Evolutionary conservation across 2,329 filamentous ascomycete species (phyloP).

Genomic region (Pyrenochaeta sp.): DNA sequence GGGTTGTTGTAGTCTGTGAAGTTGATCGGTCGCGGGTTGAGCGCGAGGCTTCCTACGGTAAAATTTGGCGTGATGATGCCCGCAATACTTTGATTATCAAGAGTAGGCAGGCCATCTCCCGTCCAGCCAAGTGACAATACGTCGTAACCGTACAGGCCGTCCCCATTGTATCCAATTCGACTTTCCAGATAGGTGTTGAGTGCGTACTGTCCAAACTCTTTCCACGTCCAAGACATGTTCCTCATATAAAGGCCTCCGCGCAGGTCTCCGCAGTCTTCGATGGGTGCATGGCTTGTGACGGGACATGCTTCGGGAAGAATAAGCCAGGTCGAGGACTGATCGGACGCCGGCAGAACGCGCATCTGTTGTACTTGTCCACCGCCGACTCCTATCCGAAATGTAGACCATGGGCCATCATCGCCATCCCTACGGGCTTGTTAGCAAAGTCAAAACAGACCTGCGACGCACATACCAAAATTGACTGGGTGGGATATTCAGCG

Average conservation of each 20-base stretch:
- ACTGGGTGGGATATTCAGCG: conserved; percentile 30
- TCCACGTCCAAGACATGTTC: conserved; percentile 46
- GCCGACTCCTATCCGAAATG: conserved; percentile 42
- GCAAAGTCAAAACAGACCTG: background rate
- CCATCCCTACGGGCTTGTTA: conserved; percentile 34
- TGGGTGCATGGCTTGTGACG: conserved; percentile 31
- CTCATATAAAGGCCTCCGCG: conserved; percentile 42
- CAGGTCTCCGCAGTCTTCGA: conserved; percentile 35
- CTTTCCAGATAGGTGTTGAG: conserved; percentile 38
- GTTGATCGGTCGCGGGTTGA: conserved; percentile 49
- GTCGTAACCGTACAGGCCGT: conserved; percentile 49
- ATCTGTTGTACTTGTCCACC: conserved; percentile 36
- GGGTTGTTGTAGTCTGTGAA: conserved; percentile 50
- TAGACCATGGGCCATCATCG: conserved; percentile 43
- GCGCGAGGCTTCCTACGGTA: conserved; percentile 50
- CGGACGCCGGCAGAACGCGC: conserved; percentile 41
- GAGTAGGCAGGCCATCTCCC: conserved; percentile 27
- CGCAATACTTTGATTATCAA: conserved; percentile 49
- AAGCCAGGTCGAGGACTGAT: conserved; percentile 47
- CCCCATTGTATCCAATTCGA: conserved; percentile 37
- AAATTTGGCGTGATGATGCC: conserved; percentile 46
- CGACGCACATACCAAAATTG: conserved; percentile 31
- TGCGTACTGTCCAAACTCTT: conserved; percentile 41
- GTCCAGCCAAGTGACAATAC: conserved; percentile 42
- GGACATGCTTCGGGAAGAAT: conserved; percentile 47